Evolutionary conservation across 805 yeast species (phyloP), one percentile per base, ranked within the genome.

Genomic region (Candida xyloterini): DNA sequence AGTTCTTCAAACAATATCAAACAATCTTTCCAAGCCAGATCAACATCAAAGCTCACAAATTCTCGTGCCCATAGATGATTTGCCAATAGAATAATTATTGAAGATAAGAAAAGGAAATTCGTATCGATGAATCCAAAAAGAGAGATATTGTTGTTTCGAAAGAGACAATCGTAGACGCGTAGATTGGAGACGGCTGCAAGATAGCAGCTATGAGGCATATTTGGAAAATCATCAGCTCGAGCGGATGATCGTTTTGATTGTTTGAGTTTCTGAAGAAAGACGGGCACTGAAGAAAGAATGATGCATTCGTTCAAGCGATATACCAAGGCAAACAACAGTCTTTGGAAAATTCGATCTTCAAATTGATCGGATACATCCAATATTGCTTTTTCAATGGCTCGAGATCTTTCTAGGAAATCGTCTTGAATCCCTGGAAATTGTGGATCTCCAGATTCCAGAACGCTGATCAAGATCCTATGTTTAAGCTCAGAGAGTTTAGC

Each of bases 41-140:
- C 30, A 10, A 33, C n/a, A 7, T 33, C 11, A 3, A 18, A 11
- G 11, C 15, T 5, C 8, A 10, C 26, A 2, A 21, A 7, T 16
- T 27, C 28, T 5, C 27, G 28, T 15, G 25, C 14, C 20, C 22
- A 14, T 13, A 36, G 11, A 15, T 36, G 15, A n/a, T 22, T 26
- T 15, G 34, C 32, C 15, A 41, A 15, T 10, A 36, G 27, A 13
- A 41, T 22, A n/a, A 41, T 24, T n/a, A 36, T 35, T 3, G 41
- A 35, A 5, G 44, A 41, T 3, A 41, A 30, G 24, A 41, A 41
- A 23, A 41, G 25, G 16, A 41, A 41, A 27, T 41, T 41, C 5
- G 40, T 35, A 18, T 41, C 44, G 22, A 41, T 36, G 21, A 40
- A 40, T 4, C 43, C 43, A n/a, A 40, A 40, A 4, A 34, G 15